Evolutionary conservation across 176 grass and related monocot genomes (phyloP).

Genomic region (Coix lacrymajobi): DNA sequence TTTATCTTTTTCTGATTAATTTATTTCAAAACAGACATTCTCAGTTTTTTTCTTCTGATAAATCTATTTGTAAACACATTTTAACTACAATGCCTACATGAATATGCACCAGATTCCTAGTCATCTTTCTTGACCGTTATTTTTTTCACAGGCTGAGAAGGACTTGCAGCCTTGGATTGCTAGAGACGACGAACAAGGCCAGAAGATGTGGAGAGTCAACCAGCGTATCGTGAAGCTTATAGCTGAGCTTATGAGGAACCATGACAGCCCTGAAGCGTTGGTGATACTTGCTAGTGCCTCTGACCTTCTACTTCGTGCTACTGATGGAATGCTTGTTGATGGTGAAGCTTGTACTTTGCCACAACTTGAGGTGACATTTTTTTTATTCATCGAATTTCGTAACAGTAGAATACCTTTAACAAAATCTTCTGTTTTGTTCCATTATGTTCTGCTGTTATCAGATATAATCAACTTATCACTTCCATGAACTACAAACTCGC

Average conservation of each 20-base stretch:
- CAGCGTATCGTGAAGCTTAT: slow-evolving; percentile 94
- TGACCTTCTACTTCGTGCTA: slow-evolving; percentile 89
- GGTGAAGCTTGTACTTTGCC: slow-evolving; percentile 98
- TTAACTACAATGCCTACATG: not conserved
- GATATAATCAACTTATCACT: not conserved
- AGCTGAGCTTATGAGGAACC: slow-evolving; percentile 96
- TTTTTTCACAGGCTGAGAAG: slow-evolving; percentile 72
- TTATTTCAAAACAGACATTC: not conserved
- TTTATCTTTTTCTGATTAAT: not conserved
- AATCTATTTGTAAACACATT: not conserved
- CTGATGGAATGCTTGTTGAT: slow-evolving; percentile 96
- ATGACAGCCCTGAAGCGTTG: slow-evolving; percentile 82
- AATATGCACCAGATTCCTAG: slow-evolving; percentile 28
- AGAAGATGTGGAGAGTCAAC: slow-evolving; percentile 97
- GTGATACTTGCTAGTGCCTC: slow-evolving; percentile 89
- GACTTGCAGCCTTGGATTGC: slow-evolving; percentile 99
- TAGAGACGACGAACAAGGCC: slow-evolving; percentile 86
- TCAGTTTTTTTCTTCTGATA: not conserved
- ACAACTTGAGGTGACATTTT: slow-evolving; percentile 77
- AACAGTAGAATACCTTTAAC: not conserved
- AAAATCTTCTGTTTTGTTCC: not conserved
- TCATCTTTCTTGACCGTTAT: slow-evolving; percentile 46
- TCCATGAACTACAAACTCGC: not conserved
- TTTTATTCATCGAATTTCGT: not conserved
- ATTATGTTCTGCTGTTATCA: not conserved